These are phyloP conservation scores for Dittrichia graveolens DNA, from an alignment of 129 eudicot species.

Conservation along the genomic window DNA sequence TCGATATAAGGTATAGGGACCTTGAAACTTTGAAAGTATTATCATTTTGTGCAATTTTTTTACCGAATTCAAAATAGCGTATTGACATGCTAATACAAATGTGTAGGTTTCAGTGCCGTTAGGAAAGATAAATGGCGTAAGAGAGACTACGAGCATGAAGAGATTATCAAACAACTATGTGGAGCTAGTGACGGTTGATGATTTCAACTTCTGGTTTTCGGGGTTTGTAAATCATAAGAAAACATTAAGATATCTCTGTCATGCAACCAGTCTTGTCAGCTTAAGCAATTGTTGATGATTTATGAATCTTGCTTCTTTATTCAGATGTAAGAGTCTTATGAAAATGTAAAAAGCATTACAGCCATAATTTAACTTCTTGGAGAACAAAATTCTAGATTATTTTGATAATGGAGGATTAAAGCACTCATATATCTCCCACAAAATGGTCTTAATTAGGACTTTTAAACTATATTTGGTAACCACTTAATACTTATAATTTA, in stretches of 20 bases:
- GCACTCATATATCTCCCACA: too few species aligned
- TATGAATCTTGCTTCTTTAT: neutral
- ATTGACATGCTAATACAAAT: neutral
- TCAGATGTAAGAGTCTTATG: neutral
- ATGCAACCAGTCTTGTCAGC: constrained; percentile 26
- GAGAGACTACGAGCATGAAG: constrained; percentile 20
- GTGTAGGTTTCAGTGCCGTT: constrained; percentile 33
- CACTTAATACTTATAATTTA: too few species aligned
- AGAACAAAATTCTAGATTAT: neutral
- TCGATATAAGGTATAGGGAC: constrained; percentile 25
- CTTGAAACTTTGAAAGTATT: neutral
- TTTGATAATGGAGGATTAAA: neutral
- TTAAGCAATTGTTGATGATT: neutral
- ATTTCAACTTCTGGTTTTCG: constrained; percentile 45
- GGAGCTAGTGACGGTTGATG: constrained; percentile 29
- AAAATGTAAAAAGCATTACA: constrained; percentile 1
- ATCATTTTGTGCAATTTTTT: neutral
- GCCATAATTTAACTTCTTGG: neutral
- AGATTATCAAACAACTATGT: constrained; percentile 28
- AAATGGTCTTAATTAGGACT: too few species aligned
- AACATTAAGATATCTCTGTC: constrained; percentile 26
- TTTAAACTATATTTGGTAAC: too few species aligned
- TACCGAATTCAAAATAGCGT: neutral
- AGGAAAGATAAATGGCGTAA: constrained; percentile 23
- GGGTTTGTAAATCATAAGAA: constrained; percentile 28